Conservation (phyloP, 2,329 filamentous ascomycete species). For the Stromatinia cepivora region DNA sequence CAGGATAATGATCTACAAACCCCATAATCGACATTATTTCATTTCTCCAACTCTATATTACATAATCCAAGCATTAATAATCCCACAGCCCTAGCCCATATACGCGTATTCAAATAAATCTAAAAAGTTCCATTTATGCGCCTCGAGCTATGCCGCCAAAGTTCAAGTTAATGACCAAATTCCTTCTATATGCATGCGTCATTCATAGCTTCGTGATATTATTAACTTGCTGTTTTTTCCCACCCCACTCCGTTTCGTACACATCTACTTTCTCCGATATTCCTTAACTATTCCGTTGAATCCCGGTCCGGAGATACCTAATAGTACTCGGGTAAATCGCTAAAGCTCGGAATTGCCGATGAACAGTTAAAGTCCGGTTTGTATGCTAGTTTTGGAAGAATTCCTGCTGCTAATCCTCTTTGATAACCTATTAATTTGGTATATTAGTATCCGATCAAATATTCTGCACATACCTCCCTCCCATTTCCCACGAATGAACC, state of each 20-base stretch:
- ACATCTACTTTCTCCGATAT: too few relatives aligned
- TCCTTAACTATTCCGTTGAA: background rate
- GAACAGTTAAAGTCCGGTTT: conserved; percentile 68
- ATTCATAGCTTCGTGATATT: conserved; percentile 4
- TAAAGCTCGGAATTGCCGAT: conserved; percentile 54
- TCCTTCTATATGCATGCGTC: background rate
- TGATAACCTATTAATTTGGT: conserved; percentile 16
- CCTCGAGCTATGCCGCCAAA: background rate
- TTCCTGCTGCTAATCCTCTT: conserved; percentile 49
- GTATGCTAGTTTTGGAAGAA: conserved; percentile 75
- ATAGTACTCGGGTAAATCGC: conserved; percentile 53
- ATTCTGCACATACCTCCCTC: background rate
- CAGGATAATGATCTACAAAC: too few relatives aligned
- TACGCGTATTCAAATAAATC: background rate
- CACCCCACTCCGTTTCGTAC: background rate
- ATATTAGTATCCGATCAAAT: background rate
- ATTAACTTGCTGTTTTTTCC: too few relatives aligned
- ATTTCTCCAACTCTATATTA: too few relatives aligned
- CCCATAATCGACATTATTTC: too few relatives aligned
- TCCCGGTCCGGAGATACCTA: conserved; percentile 28
- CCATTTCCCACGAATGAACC: conserved; percentile 43
- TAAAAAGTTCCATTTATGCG: background rate
- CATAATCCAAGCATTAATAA: too few relatives aligned
- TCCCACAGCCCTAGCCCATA: background rate
- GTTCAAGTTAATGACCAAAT: background rate